Conservation (phyloP, 257 asterid genomes). For the Apocynum venetum region DNA sequence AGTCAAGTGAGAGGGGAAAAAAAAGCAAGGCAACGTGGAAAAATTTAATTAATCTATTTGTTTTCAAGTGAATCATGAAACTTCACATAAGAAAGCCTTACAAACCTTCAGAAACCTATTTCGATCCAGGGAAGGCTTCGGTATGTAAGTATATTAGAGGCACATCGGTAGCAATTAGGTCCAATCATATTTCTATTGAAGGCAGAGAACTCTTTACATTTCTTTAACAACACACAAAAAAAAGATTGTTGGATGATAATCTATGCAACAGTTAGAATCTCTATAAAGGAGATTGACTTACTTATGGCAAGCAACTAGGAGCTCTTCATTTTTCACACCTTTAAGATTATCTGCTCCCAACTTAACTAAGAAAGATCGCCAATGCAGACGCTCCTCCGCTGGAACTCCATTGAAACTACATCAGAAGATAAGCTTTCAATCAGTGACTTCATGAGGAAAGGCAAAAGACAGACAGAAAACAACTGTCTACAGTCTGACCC, state of each 20-base stretch:
- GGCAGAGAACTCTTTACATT: background rate
- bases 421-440: slow-evolving; percentile 3
- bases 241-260: background rate
- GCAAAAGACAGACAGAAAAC: background rate
- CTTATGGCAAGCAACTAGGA: slow-evolving; percentile 77
- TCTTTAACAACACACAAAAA: background rate
- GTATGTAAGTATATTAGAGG: background rate
- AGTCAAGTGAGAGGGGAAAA: background rate
- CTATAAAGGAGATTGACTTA: slow-evolving; percentile 2
- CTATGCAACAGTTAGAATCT: background rate
- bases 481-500: background rate
- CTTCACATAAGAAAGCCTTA: background rate
- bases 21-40: background rate
- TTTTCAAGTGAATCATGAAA: background rate
- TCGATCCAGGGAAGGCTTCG: background rate
- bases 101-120: background rate
- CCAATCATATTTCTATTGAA: background rate
- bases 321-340: slow-evolving; percentile 93
- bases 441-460: slow-evolving; percentile 2
- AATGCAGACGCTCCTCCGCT: slow-evolving; percentile 89
- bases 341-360: slow-evolving; percentile 88
- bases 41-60: background rate
- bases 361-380: slow-evolving; percentile 92
- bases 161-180: background rate
- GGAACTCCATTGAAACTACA: slow-evolving; percentile 93